Evolutionary conservation across 805 yeast genomes (phyloP).

Genomic region (Saccharomycopsis sp.): DNA sequence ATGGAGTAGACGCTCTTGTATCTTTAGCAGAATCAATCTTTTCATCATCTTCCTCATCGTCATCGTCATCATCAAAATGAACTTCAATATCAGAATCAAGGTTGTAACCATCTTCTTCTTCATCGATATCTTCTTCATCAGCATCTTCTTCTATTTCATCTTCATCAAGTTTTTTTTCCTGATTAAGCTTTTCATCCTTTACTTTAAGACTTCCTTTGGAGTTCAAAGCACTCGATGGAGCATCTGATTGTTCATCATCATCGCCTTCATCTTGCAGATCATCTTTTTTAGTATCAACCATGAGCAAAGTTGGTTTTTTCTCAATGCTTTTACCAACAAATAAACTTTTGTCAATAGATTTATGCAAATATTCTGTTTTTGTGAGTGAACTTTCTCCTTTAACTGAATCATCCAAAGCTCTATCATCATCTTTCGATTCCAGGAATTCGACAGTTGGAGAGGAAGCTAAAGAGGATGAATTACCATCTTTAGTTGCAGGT

Average conservation of each 20-base stretch:
- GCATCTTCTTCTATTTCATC: neutral
- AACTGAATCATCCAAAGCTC: neutral
- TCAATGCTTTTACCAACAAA: neutral
- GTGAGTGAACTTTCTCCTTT: conserved; percentile 2
- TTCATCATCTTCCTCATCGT: conserved; percentile 13
- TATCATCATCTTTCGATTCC: neutral
- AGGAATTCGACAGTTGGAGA: neutral
- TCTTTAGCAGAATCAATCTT: neutral
- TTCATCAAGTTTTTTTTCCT: conserved; percentile 5
- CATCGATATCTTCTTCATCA: neutral
- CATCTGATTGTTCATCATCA: no score
- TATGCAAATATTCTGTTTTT: conserved; percentile 1
- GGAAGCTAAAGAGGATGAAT: neutral
- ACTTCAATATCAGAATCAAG: conserved; percentile 18
- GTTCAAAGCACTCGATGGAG: no score
- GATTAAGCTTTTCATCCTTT: no score
- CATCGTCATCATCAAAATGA: conserved; percentile 19
- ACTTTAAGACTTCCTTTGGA: no score
- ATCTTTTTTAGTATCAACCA: neutral
- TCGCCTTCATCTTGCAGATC: no score
- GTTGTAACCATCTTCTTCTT: conserved; percentile 4
- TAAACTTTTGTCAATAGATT: neutral
- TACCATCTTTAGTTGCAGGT: neutral
- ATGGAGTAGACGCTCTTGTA: neutral
- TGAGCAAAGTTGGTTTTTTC: neutral